Evolutionary conservation across 78 protist species (phyloP).

Genomic region (Dictyostelium capitatum): DNA sequence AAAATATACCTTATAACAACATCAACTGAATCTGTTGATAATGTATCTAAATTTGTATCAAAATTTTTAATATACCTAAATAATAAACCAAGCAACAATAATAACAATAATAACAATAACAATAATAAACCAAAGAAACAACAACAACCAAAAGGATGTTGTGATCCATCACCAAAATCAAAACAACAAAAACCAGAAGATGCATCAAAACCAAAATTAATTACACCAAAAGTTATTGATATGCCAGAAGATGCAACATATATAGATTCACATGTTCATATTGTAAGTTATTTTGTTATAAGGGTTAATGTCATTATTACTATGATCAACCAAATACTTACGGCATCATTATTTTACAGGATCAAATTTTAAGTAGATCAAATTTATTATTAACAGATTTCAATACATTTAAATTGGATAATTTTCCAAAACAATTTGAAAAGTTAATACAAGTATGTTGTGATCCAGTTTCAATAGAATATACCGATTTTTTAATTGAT

Average conservation of each 20-base stretch:
- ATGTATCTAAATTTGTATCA: slow-evolving; percentile 33
- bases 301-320: not conserved
- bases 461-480: slow-evolving; percentile 68
- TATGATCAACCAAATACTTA: not conserved
- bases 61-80: slow-evolving; percentile 32
- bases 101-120: not conserved
- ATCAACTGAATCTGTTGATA: not conserved
- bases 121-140: not conserved
- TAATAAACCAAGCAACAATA: not conserved
- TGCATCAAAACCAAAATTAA: not conserved
- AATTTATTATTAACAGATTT: slow-evolving; percentile 31
- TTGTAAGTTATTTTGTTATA: not conserved
- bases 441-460: slow-evolving; percentile 69
- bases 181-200: not conserved
- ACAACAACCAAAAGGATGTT: slow-evolving; percentile 26
- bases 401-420: not conserved
- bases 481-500: slow-evolving; percentile 32
- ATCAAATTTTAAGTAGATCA: slow-evolving; percentile 46
- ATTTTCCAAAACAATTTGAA: slow-evolving; percentile 77
- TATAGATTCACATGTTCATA: slow-evolving; percentile 69
- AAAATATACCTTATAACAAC: slow-evolving; percentile 36
- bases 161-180: slow-evolving; percentile 23
- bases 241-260: slow-evolving; percentile 50
- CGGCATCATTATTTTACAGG: not conserved
- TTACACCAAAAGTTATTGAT: slow-evolving; percentile 25